Evolutionary conservation across 2,329 filamentous ascomycete genomes (phyloP), one percentile per base, ranked within the genome.

Genomic region (Coleophoma crateriformis): DNA sequence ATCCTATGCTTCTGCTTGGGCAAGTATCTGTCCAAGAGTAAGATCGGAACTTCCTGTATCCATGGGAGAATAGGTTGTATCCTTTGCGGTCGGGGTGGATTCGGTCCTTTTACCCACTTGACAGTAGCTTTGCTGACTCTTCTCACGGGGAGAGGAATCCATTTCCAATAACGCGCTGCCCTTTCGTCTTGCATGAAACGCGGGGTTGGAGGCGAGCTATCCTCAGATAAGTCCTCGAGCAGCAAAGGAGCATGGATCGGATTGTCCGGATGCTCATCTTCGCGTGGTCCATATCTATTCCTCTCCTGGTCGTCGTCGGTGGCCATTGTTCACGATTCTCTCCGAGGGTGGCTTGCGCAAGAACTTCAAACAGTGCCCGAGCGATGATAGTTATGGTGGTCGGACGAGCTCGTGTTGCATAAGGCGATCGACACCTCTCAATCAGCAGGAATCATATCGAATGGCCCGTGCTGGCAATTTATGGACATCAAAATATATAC

Each of bases 1-100:
- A 79, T 63, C 38, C 82, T 79, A 47, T 86, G 81, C 54, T 70
- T 77, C 54, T 68, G 69, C 50, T 76, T 76, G 0, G 85, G 83
- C 2, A 88, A 68, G 57, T 80, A 78, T 48, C 71, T 76, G 54
- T 89, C 78, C 50, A 90, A 63, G 39, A 89, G 67, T 41, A 69
- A 68, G 51, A 88, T 70, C 1, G 88, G 88, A 33, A 79, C 79
- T 54, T 81, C 76, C 64, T 94, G 88, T 12, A 90, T 65, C 12
- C 62, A 62, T 2, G 87, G 85, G 46, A 90, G 79, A 49, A 88
- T 54, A 0, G 83, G 81, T 42, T 70, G 67, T 60, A 87, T 84
- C 52, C 62, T 69, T 63, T 73, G 75, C 38, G 64, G 64, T 52
- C 69, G 71, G 2, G 81, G 76, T 33, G 73, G 72, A n/a, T 70